Base-by-base conservation (phyloP, 2,329 filamentous ascomycete species). In the Endoconidiophora polonica region DNA sequence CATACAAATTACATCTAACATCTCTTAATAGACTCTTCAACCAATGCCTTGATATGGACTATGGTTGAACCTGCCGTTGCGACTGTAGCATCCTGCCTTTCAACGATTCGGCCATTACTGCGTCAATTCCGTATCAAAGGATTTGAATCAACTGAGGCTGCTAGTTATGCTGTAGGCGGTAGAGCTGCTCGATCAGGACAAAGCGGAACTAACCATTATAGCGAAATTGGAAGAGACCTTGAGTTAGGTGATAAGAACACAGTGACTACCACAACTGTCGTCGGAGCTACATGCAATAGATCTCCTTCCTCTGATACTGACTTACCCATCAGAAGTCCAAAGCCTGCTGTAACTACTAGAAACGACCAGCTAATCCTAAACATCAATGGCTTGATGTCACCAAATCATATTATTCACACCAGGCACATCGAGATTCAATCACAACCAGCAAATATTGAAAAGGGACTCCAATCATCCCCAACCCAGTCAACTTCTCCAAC, bases 21-120 rank as follows among this genome's bases (percentile, higher is more conserved):
- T 37, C 12, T 5, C 33, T 10, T 16, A 46, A 22, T 40, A 49
- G 70, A 65, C 57, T 64, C 65, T 48, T 69, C 66, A 20, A 75
- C 71, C 3, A 63, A 73, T 53, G 66, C 71, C 36, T 71, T 73
- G 66, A 64, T 75, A 5, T 76, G 73, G 73, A 75, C 71, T 7
- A 60, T 76, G n/a, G 62, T 76, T 48, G 73, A 76, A 56, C 72
- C 72, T 1, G 72, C 71, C 4, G 67, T 76, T 20, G 72, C 72
- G 52, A 76, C 76, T 43, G 59, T 70, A 23, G 73, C 73, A 10
- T 68, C 72, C 2, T 73, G 70, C 53, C 62, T 76, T 9, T 70
- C 70, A 20, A 76, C 73, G 4, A 71, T 76, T 29, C 68, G 72
- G 2, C 73, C 73, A 3, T 64, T 76, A 1, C 66, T 76, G 36